phyloP scores from a whole-genome alignment of 208 protist genomes.

The Trypanosoma avium region DNA sequence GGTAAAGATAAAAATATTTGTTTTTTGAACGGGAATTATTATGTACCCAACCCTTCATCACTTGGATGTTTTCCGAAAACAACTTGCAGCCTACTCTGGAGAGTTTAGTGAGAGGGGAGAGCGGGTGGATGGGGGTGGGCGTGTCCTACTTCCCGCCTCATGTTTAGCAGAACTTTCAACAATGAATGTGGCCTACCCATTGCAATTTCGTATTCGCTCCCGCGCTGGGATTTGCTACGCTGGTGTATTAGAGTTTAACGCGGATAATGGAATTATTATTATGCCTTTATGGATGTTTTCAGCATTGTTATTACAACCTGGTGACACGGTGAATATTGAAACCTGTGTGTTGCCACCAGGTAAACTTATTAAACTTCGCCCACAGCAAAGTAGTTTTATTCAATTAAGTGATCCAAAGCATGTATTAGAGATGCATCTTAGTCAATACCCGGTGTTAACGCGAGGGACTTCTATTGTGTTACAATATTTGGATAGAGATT shows the following conservation, averaged over 20 bases:
- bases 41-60: constrained; percentile 5
- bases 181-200: constrained; percentile 87
- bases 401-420: constrained; percentile 92
- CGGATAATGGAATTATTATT: constrained; percentile 84
- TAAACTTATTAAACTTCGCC: constrained; percentile 90
- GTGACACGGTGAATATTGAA: constrained; percentile 62
- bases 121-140: constrained; percentile 72
- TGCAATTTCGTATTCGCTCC: constrained; percentile 87
- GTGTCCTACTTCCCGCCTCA: constrained; percentile 83
- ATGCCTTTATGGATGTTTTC: constrained; percentile 94
- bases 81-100: constrained; percentile 23
- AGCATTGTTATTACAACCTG: constrained; percentile 64
- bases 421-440: constrained; percentile 90
- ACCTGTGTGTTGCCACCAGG: constrained; percentile 79
- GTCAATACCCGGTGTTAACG: constrained; percentile 90
- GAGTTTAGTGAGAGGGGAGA: constrained; percentile 28
- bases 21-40: too few species aligned
- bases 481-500: constrained; percentile 83
- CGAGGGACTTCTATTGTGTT: constrained; percentile 90
- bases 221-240: constrained; percentile 57
- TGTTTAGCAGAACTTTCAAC: constrained; percentile 71
- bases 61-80: constrained; percentile 25
- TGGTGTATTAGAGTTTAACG: constrained; percentile 93
- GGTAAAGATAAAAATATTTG: background rate
- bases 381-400: constrained; percentile 90